phyloP scores from a whole-genome alignment of 2,329 filamentous ascomycete genomes.

The Aspergillus hortae region DNA sequence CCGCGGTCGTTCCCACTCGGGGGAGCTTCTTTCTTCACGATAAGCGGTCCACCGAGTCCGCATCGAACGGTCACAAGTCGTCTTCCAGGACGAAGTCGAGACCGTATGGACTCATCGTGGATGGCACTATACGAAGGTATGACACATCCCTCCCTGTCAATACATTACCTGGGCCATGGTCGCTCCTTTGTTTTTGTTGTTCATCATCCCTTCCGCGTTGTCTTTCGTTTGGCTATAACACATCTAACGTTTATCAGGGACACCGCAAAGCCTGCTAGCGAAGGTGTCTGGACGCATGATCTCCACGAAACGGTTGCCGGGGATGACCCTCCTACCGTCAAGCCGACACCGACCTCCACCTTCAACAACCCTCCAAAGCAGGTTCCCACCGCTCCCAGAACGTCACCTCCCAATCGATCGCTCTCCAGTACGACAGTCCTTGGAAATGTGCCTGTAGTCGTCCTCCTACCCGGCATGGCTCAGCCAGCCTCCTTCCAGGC shows the following conservation, averaged over 20 bases:
- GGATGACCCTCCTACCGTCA: slow-evolving; percentile 34
- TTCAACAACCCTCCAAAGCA: slow-evolving; percentile 31
- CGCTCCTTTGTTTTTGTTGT: neutral
- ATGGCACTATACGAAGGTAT: slow-evolving; percentile 45
- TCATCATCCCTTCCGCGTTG: neutral
- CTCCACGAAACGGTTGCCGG: slow-evolving; percentile 69
- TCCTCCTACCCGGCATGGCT: slow-evolving; percentile 74
- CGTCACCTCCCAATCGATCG: slow-evolving; percentile 66
- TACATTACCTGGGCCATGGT: too few relatives aligned
- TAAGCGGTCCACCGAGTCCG: slow-evolving; percentile 73
- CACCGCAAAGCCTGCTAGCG: slow-evolving; percentile 51
- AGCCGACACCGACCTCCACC: slow-evolving; percentile 24
- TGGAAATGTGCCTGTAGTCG: slow-evolving; percentile 79
- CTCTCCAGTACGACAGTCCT: slow-evolving; percentile 81
- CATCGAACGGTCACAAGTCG: slow-evolving; percentile 72
- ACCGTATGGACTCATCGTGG: slow-evolving; percentile 48
- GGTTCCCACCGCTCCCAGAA: slow-evolving; percentile 49
- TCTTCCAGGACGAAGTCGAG: slow-evolving; percentile 51
- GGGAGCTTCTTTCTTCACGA: slow-evolving; percentile 98
- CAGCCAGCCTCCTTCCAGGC: slow-evolving; percentile 69
- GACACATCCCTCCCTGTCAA: neutral
- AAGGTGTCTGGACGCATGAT: slow-evolving; percentile 85
- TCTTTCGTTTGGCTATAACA: neutral
- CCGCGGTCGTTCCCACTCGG: slow-evolving; percentile 88
- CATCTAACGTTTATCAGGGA: slow-evolving; percentile 36